These are phyloP conservation scores for Eucalyptus tenuipes DNA, from an alignment of 345 rosid genomes.

Conservation along the genomic window DNA sequence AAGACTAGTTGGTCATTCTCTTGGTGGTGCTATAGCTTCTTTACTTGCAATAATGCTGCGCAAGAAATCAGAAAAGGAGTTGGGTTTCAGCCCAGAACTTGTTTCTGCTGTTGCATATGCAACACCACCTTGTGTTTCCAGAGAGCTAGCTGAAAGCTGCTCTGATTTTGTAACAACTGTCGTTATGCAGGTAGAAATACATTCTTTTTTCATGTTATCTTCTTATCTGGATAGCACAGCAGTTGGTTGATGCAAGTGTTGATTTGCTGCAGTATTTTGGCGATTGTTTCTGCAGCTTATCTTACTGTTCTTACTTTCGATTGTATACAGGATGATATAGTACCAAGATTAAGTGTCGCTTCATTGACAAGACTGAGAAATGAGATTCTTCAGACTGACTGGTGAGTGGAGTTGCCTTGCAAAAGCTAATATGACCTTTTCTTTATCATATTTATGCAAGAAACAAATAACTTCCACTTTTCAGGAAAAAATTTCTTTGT, in stretches of 20 bases:
- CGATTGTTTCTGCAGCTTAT: neutral
- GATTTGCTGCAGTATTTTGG: neutral
- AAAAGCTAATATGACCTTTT: neutral
- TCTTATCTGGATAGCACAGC: neutral
- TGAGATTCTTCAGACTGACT: conserved; percentile 86
- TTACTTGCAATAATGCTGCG: conserved; percentile 78
- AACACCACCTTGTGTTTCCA: conserved; percentile 88
- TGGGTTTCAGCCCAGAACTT: conserved; percentile 69
- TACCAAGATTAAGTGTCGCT: conserved; percentile 71
- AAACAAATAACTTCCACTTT: neutral
- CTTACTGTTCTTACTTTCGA: neutral
- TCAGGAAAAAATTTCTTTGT: neutral
- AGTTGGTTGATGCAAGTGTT: neutral
- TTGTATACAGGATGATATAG: conserved; percentile 63
- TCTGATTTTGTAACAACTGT: conserved; percentile 72
- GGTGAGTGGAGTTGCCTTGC: conserved; percentile 25
- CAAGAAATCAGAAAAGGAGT: conserved; percentile 50
- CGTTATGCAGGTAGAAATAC: conserved; percentile 73
- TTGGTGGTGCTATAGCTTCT: conserved; percentile 86
- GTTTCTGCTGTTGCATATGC: conserved; percentile 88
- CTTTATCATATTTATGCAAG: neutral
- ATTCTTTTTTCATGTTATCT: neutral
- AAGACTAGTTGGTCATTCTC: conserved; percentile 95
- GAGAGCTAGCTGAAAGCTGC: conserved; percentile 81
- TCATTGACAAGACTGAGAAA: conserved; percentile 65